Conservation (phyloP, 2,329 filamentous ascomycete genomes). For the Coniella lustricola region DNA sequence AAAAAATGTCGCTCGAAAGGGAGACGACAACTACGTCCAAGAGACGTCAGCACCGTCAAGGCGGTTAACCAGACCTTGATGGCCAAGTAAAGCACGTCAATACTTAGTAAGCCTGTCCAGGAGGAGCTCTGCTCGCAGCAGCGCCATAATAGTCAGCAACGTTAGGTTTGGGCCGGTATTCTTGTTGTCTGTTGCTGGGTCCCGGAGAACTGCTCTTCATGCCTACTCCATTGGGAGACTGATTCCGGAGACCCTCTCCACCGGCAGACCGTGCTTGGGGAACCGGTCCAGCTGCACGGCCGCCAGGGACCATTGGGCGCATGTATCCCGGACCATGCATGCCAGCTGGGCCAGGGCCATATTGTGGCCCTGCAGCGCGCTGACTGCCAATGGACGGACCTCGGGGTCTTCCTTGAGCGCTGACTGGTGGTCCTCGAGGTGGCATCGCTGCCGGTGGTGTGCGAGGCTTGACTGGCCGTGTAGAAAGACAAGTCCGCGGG, state of each 20-base stretch:
- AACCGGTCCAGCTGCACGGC: conserved; percentile 24
- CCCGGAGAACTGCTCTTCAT: conserved; percentile 38
- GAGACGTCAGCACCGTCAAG: too few relatives aligned
- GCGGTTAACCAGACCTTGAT: too few relatives aligned
- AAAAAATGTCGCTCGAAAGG: too few relatives aligned
- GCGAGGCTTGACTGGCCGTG: conserved; percentile 83
- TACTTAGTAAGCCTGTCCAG: conserved; percentile 37
- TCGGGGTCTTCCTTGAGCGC: conserved; percentile 31
- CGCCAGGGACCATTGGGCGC: conserved; percentile 24
- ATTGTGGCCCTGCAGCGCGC: conserved; percentile 32
- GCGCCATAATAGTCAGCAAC: not conserved
- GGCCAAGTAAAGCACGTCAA: not conserved
- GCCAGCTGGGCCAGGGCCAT: conserved; percentile 26
- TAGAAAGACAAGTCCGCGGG: conserved; percentile 87
- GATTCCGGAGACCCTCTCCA: conserved; percentile 23
- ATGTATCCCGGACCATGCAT: conserved; percentile 21
- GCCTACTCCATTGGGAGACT: conserved; percentile 34
- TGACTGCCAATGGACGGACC: conserved; percentile 29
- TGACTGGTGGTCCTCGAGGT: conserved; percentile 49
- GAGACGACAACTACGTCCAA: not conserved
- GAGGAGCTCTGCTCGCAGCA: not conserved
- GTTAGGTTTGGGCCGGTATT: conserved; percentile 15
- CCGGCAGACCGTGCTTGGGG: conserved; percentile 37
- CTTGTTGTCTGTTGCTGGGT: conserved; percentile 39
- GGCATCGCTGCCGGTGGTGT: conserved; percentile 37